Percentiles rank a stretch among this genome's conserved stretches.
phyloP scores from a whole-genome alignment of 2,329 filamentous ascomycete genomes.

The Talaromyces amestolkiae region DNA sequence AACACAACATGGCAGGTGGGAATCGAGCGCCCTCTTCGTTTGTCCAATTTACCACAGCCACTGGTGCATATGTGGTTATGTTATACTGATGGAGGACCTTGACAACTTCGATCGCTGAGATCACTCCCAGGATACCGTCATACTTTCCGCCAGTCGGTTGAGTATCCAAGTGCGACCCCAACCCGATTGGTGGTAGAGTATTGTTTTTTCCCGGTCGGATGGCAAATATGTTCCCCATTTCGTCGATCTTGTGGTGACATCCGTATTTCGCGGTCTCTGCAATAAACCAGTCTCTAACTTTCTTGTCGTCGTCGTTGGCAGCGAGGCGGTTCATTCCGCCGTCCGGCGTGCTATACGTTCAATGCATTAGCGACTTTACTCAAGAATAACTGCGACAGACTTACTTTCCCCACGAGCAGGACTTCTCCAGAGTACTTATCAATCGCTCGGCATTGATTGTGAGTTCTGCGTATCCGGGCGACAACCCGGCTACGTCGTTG shows the following conservation, averaged over 20 bases:
- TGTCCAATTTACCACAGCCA: constrained; percentile 58
- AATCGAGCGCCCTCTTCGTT: constrained; percentile 78
- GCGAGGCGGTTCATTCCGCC: constrained; percentile 65
- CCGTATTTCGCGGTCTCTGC: constrained; percentile 55
- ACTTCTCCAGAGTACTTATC: constrained; percentile 5
- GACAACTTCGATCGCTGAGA: constrained; percentile 71
- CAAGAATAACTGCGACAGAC: background rate
- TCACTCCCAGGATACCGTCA: constrained; percentile 69
- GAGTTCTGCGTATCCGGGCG: constrained; percentile 9
- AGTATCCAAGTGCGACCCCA: constrained; percentile 22
- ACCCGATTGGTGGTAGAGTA: constrained; percentile 15
- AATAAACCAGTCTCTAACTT: constrained; percentile 67
- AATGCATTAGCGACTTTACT: background rate
- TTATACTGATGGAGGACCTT: constrained; percentile 65
- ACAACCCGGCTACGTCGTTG: background rate
- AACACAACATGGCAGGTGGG: constrained; percentile 68
- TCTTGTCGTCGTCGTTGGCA: constrained; percentile 63
- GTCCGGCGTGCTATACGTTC: constrained; percentile 6
- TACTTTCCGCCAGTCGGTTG: constrained; percentile 30
- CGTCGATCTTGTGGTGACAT: constrained; percentile 55
- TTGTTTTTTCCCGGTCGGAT: constrained; percentile 17
- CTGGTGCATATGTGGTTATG: constrained; percentile 66
- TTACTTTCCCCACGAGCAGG: constrained; percentile 13
- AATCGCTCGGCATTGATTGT: constrained; percentile 2
- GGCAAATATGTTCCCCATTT: constrained; percentile 46